These are phyloP conservation scores for Vinca minor DNA, from an alignment of 257 asterid species.

Conservation along the genomic window DNA sequence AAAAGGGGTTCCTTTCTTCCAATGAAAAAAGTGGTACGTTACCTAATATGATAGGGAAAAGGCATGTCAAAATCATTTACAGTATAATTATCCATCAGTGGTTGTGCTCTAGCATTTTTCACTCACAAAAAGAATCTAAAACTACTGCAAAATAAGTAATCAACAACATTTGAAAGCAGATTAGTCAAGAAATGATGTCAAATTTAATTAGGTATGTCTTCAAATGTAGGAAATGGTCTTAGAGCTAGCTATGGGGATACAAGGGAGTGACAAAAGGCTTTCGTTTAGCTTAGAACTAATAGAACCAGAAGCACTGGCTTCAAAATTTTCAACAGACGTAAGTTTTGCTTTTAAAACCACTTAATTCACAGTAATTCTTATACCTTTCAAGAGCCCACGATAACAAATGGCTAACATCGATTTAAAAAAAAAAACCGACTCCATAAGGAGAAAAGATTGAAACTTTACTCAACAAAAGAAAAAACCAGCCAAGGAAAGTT, in stretches of 20 bases:
- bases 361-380: neutral
- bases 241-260: neutral
- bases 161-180: neutral
- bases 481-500: neutral
- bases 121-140: neutral
- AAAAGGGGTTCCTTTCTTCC: constrained; percentile 94
- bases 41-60: constrained; percentile 34
- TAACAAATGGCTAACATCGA: neutral
- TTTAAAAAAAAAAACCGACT: neutral
- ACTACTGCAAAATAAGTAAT: neutral
- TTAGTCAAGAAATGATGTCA: neutral
- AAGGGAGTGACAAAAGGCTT: neutral
- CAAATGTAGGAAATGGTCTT: neutral
- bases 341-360: neutral
- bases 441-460: neutral
- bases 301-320: neutral
- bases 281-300: neutral
- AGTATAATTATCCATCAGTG: constrained; percentile 3
- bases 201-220: neutral
- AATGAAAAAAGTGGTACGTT: constrained; percentile 81
- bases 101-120: neutral
- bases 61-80: constrained; percentile 13
- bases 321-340: neutral
- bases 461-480: neutral
- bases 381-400: neutral